Evolutionary conservation across 441 rosid species (phyloP).

Genomic region (Daphne laureola): DNA sequence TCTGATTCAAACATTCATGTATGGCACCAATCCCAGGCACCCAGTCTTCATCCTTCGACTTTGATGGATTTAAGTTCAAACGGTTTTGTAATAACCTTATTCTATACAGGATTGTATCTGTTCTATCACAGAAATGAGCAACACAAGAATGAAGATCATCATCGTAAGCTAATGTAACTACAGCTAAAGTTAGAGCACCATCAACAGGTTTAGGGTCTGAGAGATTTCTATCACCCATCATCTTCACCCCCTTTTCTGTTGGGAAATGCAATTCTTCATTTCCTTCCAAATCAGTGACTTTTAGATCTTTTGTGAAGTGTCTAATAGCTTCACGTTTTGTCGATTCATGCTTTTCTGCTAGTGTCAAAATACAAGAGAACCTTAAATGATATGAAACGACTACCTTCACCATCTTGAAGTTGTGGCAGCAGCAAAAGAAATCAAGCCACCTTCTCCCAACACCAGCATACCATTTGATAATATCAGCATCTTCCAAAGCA

Average conservation of each 20-base stretch:
- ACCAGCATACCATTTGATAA: constrained; percentile 90
- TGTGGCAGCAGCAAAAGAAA: constrained; percentile 87
- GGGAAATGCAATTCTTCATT: constrained; percentile 60
- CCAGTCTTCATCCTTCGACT: constrained; percentile 48
- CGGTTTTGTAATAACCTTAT: constrained; percentile 51
- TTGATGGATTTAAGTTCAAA: constrained; percentile 32
- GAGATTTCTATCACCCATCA: constrained; percentile 84
- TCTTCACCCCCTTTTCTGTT: constrained; percentile 67
- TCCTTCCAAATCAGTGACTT: constrained; percentile 37
- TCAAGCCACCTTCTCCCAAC: constrained; percentile 87
- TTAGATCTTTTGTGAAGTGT: constrained; percentile 76
- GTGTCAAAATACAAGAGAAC: constrained; percentile 81
- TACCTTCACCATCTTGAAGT: constrained; percentile 69
- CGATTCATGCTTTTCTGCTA: constrained; percentile 90
- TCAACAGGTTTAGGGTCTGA: constrained; percentile 81
- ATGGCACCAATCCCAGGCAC: constrained; percentile 46
- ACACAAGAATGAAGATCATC: constrained; percentile 50
- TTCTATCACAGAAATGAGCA: constrained; percentile 65
- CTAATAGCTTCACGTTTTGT: constrained; percentile 69
- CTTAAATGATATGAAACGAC: constrained; percentile 74
- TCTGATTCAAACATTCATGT: constrained; percentile 47
- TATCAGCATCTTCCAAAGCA: constrained; percentile 75
- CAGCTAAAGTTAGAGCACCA: constrained; percentile 54
- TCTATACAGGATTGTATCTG: constrained; percentile 43
- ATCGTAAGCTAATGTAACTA: constrained; percentile 60